Evolutionary conservation across 371 early-diverging fungal species (phyloP).

Genomic region (Rhizopus delemar): DNA sequence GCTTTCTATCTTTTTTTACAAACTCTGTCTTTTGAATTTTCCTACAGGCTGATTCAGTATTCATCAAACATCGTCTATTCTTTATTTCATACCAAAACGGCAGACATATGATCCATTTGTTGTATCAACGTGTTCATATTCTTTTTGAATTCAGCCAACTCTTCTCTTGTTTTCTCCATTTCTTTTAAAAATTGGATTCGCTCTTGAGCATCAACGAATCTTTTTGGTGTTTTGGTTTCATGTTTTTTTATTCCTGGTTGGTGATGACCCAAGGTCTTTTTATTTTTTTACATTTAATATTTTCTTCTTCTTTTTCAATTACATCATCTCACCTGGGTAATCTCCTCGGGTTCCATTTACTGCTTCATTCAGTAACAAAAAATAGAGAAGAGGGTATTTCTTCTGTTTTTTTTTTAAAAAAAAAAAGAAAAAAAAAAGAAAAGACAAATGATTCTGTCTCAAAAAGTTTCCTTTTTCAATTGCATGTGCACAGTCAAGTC

Average conservation of each 20-base stretch:
- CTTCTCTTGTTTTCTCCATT: constrained; percentile 53
- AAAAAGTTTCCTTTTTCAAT: too few species aligned
- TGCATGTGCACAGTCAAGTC: too few species aligned
- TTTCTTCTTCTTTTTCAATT: background rate
- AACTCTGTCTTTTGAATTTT: constrained; percentile 30
- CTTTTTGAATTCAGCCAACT: constrained; percentile 53
- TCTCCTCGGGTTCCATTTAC: constrained; percentile 45
- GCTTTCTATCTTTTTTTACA: constrained; percentile 14
- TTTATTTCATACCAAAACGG: constrained; percentile 46
- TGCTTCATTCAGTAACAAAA: constrained; percentile 30
- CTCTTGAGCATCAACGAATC: constrained; percentile 19
- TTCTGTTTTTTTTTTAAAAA: constrained; percentile 8
- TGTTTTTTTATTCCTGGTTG: background rate
- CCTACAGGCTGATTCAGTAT: background rate
- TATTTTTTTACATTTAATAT: too few species aligned
- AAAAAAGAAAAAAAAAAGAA: constrained; percentile 19
- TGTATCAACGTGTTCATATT: constrained; percentile 58
- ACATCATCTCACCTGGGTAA: constrained; percentile 24
- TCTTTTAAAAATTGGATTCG: constrained; percentile 35
- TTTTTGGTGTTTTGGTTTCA: background rate
- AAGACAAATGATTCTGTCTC: too few species aligned
- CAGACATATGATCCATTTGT: constrained; percentile 60
- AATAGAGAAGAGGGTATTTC: background rate
- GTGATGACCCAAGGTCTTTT: constrained; percentile 19
- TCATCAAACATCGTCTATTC: background rate